Base-by-base conservation (phyloP, 345 rosid species). In the Populus ilicifolia region DNA sequence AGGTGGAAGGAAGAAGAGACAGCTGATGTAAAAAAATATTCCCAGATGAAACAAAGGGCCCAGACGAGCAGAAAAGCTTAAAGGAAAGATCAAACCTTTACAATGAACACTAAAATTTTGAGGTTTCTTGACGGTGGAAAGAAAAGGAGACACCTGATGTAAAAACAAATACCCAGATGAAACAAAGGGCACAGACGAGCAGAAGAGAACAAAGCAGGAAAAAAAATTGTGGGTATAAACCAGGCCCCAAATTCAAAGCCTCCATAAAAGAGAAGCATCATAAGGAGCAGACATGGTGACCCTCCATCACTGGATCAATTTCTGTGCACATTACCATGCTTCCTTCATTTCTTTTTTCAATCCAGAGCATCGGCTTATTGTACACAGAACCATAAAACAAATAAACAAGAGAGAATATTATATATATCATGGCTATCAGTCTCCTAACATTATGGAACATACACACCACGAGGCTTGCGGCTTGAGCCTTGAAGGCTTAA, bases 291-390 rank as follows among this genome's bases (percentile, higher is more conserved):
- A 76, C 73, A 76, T 67, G 79, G 52, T 33, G 67, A 76, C 79
- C 79, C 67, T 46, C 12, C 23, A 50, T 20, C 16, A 12, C 27
- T 11, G 16, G 30, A 63, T 76, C 54, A 18, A 36, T 68, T 67
- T 71, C 64, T 64, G 75, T 78, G 75, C 75, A 78, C 75, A 65
- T 44, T 64, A 63, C 75, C 80, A 78, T 50, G 75, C 75, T 65
- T 17, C 76, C 80, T 78, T 78, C 76, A 71, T 48, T 25, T 2
- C 12, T 16, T 7, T 23, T 35, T n/a, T 13, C 2, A 54, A 36
- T 76, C 80, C 75, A 78, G 80, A 78, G 76, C 76, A 71, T 71
- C 69, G 75, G 75, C 77, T 79, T 74, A 33, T 66, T 75, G 71
- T 75, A n/a, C 77, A 71, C 74, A 50, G 18, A 71, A 27, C 33